Base-by-base conservation (phyloP, 2,329 filamentous ascomycete species). In the Cladosporium sp. region DNA sequence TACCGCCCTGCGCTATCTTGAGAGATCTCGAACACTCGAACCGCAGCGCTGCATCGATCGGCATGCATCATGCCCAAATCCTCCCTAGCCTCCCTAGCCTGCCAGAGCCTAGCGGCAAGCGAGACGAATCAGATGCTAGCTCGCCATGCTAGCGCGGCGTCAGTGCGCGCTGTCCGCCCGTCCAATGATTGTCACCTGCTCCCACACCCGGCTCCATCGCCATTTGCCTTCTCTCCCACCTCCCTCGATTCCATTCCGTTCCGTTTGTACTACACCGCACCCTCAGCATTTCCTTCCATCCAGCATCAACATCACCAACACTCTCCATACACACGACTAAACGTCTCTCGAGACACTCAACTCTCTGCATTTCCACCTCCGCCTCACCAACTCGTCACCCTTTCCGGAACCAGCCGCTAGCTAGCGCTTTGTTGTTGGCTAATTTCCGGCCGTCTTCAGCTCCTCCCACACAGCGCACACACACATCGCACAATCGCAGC, bases 371-470 rank as follows among this genome's bases (percentile, higher is more conserved):
- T 18, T 8, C 23, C 31, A 31, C 14, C 21, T 16, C 31, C 46
- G 31, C 46, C 28, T 53, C 31, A 33, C 60, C 60, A 21, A 33
- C 21, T 60, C 57, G 57, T 49, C 60, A 62, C 46, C 44, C 5
- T 62, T 16, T 18, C 28, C 60, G 60, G 60, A 62, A 28, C 33
- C 60, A 50, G 52, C 52, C 52, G 52, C 60, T 40, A 62, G 60
- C 60, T 37, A 53, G 46, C 46, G 46, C 58, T 61, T 62, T 53
- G 46, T 62, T 62, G 44, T 53, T 55, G 52, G 60, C 31, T 61
- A 61, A 62, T 62, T 62, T 62, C 60, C 60, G 60, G 29, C 49
- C 52, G 60, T 62, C 46, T 53, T 62, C 58, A 61, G 60, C 60
- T 62, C 46, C 60, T 53, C 49, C 60, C 60, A 53, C 60, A 53